These are phyloP conservation scores for Russula sp. DNA, from an alignment of 768 basidiomycete genomes.

Conservation along the genomic window DNA sequence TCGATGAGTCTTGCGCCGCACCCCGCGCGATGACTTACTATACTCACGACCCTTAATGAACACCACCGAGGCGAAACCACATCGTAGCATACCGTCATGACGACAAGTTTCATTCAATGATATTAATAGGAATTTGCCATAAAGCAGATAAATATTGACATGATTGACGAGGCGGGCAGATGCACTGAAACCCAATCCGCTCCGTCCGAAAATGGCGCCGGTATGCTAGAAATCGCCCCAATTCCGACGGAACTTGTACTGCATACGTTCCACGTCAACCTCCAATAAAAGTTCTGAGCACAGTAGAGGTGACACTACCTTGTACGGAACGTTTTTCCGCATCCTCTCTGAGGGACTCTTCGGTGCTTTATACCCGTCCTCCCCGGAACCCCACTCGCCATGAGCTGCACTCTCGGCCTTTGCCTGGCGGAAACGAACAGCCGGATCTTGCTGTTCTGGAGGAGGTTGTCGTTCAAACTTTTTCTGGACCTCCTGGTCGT, in stretches of 20 bases:
- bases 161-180: neutral
- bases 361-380: conserved; percentile 67
- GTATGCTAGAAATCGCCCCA: conserved; percentile 62
- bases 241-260: conserved; percentile 86
- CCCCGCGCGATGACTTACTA: neutral
- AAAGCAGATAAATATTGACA: conserved; percentile 7
- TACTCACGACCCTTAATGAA: conserved; percentile 5
- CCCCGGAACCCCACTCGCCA: conserved; percentile 68
- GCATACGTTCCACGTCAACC: conserved; percentile 54
- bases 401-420: conserved; percentile 45
- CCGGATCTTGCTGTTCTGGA: conserved; percentile 68
- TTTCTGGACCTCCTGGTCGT: conserved; percentile 31
- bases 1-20: conserved; percentile 33
- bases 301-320: conserved; percentile 44
- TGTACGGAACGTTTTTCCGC: conserved; percentile 83
- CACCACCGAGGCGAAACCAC: neutral
- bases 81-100: conserved; percentile 9
- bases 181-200: neutral
- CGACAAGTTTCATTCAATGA: neutral
- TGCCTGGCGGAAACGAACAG: conserved; percentile 52
- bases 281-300: conserved; percentile 24
- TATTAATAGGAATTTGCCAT: conserved; percentile 1
- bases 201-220: neutral
- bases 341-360: conserved; percentile 68
- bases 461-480: conserved; percentile 45